These are phyloP conservation scores for Haplosporangium gracile DNA, from an alignment of 192 early-diverging fungal species.

Conservation along the genomic window DNA sequence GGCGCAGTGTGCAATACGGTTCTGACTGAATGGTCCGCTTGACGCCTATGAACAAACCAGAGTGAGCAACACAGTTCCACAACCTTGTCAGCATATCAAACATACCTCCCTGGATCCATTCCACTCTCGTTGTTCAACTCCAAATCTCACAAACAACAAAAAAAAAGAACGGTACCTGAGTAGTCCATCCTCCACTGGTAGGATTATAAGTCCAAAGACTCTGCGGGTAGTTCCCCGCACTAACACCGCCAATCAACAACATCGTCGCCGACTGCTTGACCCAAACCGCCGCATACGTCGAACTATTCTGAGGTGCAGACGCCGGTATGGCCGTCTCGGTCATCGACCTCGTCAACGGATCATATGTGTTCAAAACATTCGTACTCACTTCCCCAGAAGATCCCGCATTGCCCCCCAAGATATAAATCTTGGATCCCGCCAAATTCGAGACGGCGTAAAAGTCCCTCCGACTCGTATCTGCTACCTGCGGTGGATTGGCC, in stretches of 20 bases:
- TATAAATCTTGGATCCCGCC: slow-evolving; percentile 24
- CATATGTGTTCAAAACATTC: slow-evolving; percentile 21
- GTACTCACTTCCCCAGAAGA: background rate
- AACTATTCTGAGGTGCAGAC: slow-evolving; percentile 11
- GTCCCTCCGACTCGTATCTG: slow-evolving; percentile 25
- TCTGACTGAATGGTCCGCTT: slow-evolving; percentile 13
- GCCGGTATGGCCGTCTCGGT: background rate
- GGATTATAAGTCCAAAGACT: slow-evolving; percentile 18
- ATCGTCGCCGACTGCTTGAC: background rate
- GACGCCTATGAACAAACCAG: slow-evolving; percentile 1
- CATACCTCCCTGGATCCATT: background rate
- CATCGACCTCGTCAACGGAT: background rate
- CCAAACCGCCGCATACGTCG: slow-evolving; percentile 39
- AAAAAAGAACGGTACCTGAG: slow-evolving; percentile 24
- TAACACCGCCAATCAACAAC: slow-evolving; percentile 27
- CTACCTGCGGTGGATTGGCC: background rate
- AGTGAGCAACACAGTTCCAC: background rate
- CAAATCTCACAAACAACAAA: background rate
- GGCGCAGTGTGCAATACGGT: slow-evolving; percentile 15
- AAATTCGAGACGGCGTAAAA: slow-evolving; percentile 33
- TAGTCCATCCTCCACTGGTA: slow-evolving; percentile 13
- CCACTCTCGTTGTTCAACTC: background rate
- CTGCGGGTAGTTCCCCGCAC: background rate
- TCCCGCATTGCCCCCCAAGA: slow-evolving; percentile 26
- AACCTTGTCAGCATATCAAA: background rate